phyloP scores from a whole-genome alignment of 2,329 filamentous ascomycete genomes.

The Sordariomycetes sp. region DNA sequence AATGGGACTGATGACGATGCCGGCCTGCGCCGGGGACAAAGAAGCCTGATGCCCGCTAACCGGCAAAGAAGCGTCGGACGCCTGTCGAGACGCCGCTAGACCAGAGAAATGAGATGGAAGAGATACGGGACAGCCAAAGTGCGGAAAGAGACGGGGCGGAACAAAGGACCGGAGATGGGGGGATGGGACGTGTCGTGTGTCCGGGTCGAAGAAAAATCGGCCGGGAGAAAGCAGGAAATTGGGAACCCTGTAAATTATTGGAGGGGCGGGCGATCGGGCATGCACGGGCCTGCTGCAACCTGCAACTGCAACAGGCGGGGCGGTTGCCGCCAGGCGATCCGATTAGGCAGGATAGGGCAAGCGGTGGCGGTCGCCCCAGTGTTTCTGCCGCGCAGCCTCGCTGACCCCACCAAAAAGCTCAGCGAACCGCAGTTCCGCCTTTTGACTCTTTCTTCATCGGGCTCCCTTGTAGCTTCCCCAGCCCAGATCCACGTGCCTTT shows the following conservation, averaged over 20 bases:
- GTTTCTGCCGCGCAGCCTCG: neutral
- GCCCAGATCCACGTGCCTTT: neutral
- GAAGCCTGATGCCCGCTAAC: neutral
- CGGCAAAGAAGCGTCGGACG: neutral
- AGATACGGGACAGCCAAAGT: neutral
- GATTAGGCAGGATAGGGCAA: neutral
- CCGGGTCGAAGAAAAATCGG: slow-evolving; percentile 5
- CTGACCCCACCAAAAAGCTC: slow-evolving; percentile 1
- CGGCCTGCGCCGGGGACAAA: neutral
- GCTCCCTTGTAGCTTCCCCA: neutral
- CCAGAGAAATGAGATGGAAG: neutral
- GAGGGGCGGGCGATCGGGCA: neutral
- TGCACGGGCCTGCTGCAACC: neutral
- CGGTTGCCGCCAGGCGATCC: neutral
- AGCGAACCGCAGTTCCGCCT: neutral
- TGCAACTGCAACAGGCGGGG: neutral
- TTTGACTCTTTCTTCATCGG: neutral
- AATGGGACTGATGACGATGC: neutral
- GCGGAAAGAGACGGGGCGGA: neutral
- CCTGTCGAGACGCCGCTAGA: neutral
- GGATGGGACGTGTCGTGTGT: neutral
- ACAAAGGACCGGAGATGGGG: neutral
- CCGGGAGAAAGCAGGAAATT: neutral
- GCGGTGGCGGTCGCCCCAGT: neutral
- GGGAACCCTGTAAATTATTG: neutral